Evolutionary conservation across 768 basidiomycete species (phyloP).

Genomic region (Hygrocybe punicea): DNA sequence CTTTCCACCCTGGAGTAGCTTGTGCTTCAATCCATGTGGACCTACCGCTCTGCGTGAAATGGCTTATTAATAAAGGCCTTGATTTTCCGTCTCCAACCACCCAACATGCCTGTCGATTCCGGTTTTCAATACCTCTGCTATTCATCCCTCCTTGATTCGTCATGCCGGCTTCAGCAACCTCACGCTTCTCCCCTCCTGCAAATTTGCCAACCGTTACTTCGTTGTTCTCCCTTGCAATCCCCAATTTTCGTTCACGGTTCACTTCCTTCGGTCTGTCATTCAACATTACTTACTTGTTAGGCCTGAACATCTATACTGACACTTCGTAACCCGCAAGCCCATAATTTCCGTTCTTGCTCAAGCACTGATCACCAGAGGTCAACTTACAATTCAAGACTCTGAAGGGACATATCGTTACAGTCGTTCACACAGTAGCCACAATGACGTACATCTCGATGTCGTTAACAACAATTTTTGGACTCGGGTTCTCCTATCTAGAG

Average conservation of each 20-base stretch:
- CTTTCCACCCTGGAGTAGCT: slow-evolving; percentile 33
- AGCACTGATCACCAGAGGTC: slow-evolving; percentile 56
- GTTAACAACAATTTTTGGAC: slow-evolving; percentile 64
- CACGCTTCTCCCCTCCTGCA: slow-evolving; percentile 44
- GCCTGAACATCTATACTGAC: slow-evolving; percentile 10
- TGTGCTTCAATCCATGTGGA: slow-evolving; percentile 24
- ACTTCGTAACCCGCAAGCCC: slow-evolving; percentile 51
- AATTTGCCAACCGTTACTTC: slow-evolving; percentile 45
- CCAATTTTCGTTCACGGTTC: slow-evolving; percentile 50
- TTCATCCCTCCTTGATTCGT: no score
- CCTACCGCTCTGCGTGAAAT: slow-evolving; percentile 26
- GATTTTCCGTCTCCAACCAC: background rate
- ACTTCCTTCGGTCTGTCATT: slow-evolving; percentile 44
- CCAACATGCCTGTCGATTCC: background rate
- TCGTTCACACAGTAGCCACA: slow-evolving; percentile 53
- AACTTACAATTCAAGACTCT: slow-evolving; percentile 61
- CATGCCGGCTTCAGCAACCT: slow-evolving; percentile 31
- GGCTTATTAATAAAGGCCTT: slow-evolving; percentile 2
- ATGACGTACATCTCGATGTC: slow-evolving; percentile 57
- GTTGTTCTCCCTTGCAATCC: slow-evolving; percentile 41
- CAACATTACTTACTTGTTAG: background rate
- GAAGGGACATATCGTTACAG: no score
- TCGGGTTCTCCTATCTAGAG: slow-evolving; percentile 58
- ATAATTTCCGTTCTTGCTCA: slow-evolving; percentile 56
- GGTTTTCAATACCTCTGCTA: no score